Percentiles rank a stretch among this genome's conserved stretches.
Conservation (phyloP, 192 early-diverging fungal species). For the Endogone sp. region DNA sequence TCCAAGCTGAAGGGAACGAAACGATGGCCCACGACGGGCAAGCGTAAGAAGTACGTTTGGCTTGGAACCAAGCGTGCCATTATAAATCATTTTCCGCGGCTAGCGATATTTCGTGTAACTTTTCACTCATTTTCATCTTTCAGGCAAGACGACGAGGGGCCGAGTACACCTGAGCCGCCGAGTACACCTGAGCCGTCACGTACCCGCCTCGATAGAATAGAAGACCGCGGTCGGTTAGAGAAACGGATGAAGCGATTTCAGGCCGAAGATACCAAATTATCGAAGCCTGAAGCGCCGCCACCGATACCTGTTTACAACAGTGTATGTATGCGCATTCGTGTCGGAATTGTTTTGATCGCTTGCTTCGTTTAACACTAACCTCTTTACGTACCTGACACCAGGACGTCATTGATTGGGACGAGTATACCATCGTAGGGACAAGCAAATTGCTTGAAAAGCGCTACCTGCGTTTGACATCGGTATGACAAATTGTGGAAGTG, state of each 20-base stretch:
- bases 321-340: not conserved
- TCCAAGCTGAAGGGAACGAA: not conserved
- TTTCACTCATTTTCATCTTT: not conserved
- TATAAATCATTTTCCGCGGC: not conserved
- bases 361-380: no score
- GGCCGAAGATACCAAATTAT: constrained; percentile 11
- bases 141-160: constrained; percentile 8
- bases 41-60: not conserved
- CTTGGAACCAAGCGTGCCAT: not conserved
- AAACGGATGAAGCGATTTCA: constrained; percentile 31
- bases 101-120: not conserved
- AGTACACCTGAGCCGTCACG: not conserved
- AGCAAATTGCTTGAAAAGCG: constrained; percentile 82
- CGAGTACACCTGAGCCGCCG: not conserved
- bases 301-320: constrained; percentile 12
- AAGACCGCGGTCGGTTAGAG: constrained; percentile 17
- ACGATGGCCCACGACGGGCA: not conserved
- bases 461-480: constrained; percentile 90
- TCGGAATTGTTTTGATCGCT: not conserved
- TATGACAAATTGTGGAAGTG: constrained; percentile 26
- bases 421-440: constrained; percentile 87
- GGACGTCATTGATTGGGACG: constrained; percentile 76
- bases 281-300: not conserved
- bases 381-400: no score
- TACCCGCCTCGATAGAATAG: constrained; percentile 24